Evolutionary conservation across 805 yeast genomes (phyloP), one percentile per base, ranked within the genome.

Genomic region (Barnettozyma sp.): DNA sequence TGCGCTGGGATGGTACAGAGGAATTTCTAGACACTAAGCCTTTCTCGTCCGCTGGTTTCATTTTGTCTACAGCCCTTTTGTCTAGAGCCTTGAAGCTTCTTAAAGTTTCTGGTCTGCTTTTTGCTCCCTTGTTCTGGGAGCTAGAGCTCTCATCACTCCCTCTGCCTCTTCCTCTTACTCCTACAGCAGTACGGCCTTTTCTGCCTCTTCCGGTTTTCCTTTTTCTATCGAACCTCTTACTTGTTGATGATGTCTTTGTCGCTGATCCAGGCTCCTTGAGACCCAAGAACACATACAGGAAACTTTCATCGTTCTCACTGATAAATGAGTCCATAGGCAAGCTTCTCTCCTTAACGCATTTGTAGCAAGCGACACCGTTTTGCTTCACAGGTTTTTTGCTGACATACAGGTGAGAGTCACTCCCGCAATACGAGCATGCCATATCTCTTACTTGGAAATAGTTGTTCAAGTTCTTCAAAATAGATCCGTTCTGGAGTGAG

Each of bases 361-460:
- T 54, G 21, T 52, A 51, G 50, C 82, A 76, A 4, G 61, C 51
- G 1, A 74, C 60, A 7, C 50, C 36, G 16, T 34, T 38, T 8
- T 49, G 32, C 11, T 46, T 42, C 21, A n/a, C n/a, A n/a, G n/a
- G n/a, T n/a, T 41, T 40, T 6, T 31, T 22, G 24, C 50, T 55
- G 9, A 70, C 71, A 36, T 56, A 58, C 42, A 75, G 54, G 34
- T 63, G 50, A 4, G 55, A 40, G 26, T 72, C 77, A 21, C 41
- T 42, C 3, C 59, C 63, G 58, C 81, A 76, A 12, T 50, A 34
- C 1, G 46, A 30, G 52, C 82, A 76, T 32, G 58, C 58, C 33
- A 74, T 58, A 41, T 73, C 77, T 54, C 79, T 59, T 29, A 71
- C 71, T 30, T 56, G 66, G 40, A 57, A 56, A 49, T 75, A 76